Base-by-base conservation (phyloP, 179 eudicot species). In the Spinacia oleracea region DNA sequence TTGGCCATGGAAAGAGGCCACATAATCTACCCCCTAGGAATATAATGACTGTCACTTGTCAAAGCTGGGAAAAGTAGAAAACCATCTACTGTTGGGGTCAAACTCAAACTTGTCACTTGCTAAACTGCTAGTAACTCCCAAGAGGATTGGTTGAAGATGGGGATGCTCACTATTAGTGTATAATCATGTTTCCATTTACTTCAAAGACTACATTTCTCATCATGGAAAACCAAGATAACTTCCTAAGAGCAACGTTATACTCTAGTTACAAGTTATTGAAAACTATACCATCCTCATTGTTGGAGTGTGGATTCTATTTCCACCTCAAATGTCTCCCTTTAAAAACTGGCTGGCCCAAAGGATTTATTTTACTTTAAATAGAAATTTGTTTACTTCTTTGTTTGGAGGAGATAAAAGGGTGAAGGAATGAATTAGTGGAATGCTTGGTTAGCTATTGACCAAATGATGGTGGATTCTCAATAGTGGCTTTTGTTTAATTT, bases 391-490 rank as follows among this genome's bases (percentile, higher is more conserved):
- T 25, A 25, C 35, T 23, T 43, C 21, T 70, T 70, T 45, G 18
- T 23, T 4, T 42, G 34, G 60, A 9, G 43, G 27, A 45, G 40
- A 21, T 31, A 12, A 55, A 45, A 48, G 21, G 55, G 27, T 18
- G 65, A 58, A 75, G 71, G 60, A 32, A 10, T 23, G n/a, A n/a
- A n/a, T n/a, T n/a, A n/a, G n/a, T n/a, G 9, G 15, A 64, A 14
- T 32, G 6, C 56, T 40, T 48, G 77, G 51, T 43, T 76, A 12
- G 45, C 45, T 56, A 71, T 34, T 71, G 62, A 70, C 31, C 25
- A 34, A 42, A 15, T 46, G 56, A 56, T 48, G 16, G 1, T 45
- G 20, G 48, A 31, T 31, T 16, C 29, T 73, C 50, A 25, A 38
- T 42, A 45, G 48, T 65, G 34, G 27, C 15, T 46, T 72, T 72